Conservation (phyloP, 2,329 filamentous ascomycete genomes). For the Chaetomium sp. region DNA sequence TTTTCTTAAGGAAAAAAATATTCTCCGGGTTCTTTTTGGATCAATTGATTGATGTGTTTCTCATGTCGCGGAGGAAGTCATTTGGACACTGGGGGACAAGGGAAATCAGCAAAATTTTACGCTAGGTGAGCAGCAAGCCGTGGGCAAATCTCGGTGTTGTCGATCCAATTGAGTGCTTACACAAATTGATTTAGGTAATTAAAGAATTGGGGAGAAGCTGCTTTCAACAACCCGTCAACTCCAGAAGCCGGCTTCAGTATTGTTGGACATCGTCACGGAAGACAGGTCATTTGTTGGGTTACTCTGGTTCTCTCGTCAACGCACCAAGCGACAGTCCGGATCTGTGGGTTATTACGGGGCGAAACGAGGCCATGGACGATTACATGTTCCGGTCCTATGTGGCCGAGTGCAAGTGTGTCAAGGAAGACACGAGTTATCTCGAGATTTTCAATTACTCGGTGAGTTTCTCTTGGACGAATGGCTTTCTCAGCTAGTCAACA, state of each 20-base stretch:
- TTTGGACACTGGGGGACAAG: too few relatives aligned
- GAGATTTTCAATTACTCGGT: conserved; percentile 57
- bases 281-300: too few relatives aligned
- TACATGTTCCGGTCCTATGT: conserved; percentile 50
- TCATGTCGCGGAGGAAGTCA: too few relatives aligned
- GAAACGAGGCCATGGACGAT: conserved; percentile 44
- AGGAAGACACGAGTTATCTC: conserved; percentile 48
- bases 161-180: neutral
- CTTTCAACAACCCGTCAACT: neutral
- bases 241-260: too few relatives aligned
- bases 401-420: conserved; percentile 40
- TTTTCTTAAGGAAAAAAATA: neutral
- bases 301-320: neutral
- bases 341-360: too few relatives aligned
- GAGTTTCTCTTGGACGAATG: conserved; percentile 21
- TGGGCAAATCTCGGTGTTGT: neutral
- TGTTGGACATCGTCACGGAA: too few relatives aligned
- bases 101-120: neutral
- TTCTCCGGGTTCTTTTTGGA: too few relatives aligned
- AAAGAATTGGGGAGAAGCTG: neutral
- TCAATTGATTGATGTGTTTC: too few relatives aligned
- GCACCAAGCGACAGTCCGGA: neutral
- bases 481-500: too few relatives aligned
- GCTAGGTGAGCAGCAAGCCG: neutral
- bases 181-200: neutral